Evolutionary conservation across 305 asterid genomes (phyloP).

Genomic region (Withania somnifera): DNA sequence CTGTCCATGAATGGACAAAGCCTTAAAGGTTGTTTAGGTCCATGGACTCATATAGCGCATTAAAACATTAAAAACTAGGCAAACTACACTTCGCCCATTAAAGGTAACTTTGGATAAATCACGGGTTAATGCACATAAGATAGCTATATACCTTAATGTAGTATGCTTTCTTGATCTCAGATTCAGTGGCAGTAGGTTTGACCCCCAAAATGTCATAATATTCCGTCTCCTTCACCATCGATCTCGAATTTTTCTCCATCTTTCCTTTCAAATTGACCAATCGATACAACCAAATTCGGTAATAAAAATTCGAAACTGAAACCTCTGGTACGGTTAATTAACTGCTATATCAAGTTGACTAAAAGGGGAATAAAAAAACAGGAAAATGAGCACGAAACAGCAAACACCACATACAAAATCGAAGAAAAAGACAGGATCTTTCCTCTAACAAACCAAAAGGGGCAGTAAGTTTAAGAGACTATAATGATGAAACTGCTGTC

Average conservation of each 20-base stretch:
- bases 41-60: no score
- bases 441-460: neutral
- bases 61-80: no score
- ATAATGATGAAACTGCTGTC: neutral
- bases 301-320: neutral
- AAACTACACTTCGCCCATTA: neutral
- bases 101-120: neutral
- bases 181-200: constrained; percentile 73
- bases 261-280: neutral
- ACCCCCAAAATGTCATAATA: constrained; percentile 88
- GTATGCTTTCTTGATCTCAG: constrained; percentile 83
- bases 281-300: neutral
- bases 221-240: constrained; percentile 91
- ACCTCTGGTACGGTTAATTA: neutral
- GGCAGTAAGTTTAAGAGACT: neutral
- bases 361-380: neutral
- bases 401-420: neutral
- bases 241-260: neutral
- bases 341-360: neutral
- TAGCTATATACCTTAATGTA: constrained; percentile 62
- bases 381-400: neutral
- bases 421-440: neutral
- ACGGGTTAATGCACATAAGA: neutral
- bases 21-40: no score
- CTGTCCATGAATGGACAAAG: no score